phyloP scores from a whole-genome alignment of 495 filamentous ascomycete species.

The Penicillium canariense region DNA sequence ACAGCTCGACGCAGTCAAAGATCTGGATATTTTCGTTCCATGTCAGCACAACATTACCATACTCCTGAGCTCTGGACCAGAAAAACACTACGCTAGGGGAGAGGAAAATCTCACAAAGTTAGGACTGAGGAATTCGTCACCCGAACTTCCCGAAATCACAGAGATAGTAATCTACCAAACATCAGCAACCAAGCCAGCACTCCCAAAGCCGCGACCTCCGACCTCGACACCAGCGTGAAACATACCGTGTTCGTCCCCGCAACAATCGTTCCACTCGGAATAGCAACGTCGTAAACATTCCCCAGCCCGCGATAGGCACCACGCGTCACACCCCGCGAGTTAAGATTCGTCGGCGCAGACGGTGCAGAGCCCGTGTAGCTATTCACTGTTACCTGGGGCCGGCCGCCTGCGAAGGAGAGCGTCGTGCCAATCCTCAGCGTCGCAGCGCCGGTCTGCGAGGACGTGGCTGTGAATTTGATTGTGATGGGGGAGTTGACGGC shows the following conservation, averaged over 20 bases:
- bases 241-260: slow-evolving; percentile 55
- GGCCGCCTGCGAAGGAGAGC: slow-evolving; percentile 54
- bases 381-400: slow-evolving; percentile 46
- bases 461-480: slow-evolving; percentile 56
- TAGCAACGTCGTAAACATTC: slow-evolving; percentile 57
- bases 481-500: slow-evolving; percentile 59
- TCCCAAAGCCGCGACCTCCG: background rate
- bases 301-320: slow-evolving; percentile 62
- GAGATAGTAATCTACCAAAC: slow-evolving; percentile 51
- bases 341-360: slow-evolving; percentile 58
- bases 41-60: background rate
- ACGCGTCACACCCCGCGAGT: slow-evolving; percentile 61
- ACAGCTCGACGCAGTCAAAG: slow-evolving; percentile 56
- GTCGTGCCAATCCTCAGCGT: slow-evolving; percentile 65
- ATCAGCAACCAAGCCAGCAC: background rate
- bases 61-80: background rate
- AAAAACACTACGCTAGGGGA: too few relatives aligned
- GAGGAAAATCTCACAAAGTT: slow-evolving; percentile 54
- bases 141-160: slow-evolving; percentile 57
- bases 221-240: background rate
- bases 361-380: slow-evolving; percentile 46
- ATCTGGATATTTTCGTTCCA: slow-evolving; percentile 40
- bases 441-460: slow-evolving; percentile 48
- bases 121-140: slow-evolving; percentile 52
- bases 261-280: slow-evolving; percentile 56